Conservation (phyloP, 2,329 filamentous ascomycete species). For the Arthrobotrys iridis region DNA sequence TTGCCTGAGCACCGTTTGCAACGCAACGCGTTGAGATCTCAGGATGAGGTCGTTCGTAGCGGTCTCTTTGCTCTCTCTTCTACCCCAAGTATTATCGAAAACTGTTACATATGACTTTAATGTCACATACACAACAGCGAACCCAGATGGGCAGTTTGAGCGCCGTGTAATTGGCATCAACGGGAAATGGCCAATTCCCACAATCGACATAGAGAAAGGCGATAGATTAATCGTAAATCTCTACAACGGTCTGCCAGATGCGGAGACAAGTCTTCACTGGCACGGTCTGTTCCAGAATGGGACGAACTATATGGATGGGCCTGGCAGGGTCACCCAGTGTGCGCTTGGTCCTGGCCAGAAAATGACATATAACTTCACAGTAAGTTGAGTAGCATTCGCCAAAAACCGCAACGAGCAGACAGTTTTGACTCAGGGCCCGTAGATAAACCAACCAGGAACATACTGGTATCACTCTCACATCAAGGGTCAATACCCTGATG, state of each 20-base stretch:
- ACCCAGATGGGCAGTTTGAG: slow-evolving; percentile 74
- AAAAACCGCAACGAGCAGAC: not conserved
- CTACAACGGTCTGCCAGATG: slow-evolving; percentile 70
- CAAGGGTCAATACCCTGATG: slow-evolving; percentile 75
- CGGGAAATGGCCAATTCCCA: slow-evolving; percentile 76
- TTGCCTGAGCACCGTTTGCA: slow-evolving; percentile 11
- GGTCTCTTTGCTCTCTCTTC: slow-evolving; percentile 36
- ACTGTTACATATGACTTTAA: slow-evolving; percentile 73
- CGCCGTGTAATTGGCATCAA: slow-evolving; percentile 81
- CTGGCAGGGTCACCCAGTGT: slow-evolving; percentile 73
- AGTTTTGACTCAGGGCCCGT: slow-evolving; percentile 30
- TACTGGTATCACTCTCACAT: slow-evolving; percentile 83
- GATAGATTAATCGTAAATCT: slow-evolving; percentile 71
- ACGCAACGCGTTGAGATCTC: slow-evolving; percentile 21
- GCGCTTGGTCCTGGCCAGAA: slow-evolving; percentile 71
- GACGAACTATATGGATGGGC: slow-evolving; percentile 76
- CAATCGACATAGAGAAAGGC: slow-evolving; percentile 71
- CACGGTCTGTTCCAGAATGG: slow-evolving; percentile 77
- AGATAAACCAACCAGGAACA: slow-evolving; percentile 73
- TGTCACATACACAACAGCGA: slow-evolving; percentile 75
- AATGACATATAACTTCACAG: slow-evolving; percentile 76
- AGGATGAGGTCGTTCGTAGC: slow-evolving; percentile 45
- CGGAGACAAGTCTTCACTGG: slow-evolving; percentile 73
- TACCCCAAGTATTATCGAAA: slow-evolving; percentile 57
- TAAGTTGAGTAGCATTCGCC: slow-evolving; percentile 59